Percentiles rank a stretch among this genome's conserved stretches.
These are phyloP conservation scores for Diutina rugosa DNA, from an alignment of 1,139 yeast genomes.

Conservation along the genomic window DNA sequence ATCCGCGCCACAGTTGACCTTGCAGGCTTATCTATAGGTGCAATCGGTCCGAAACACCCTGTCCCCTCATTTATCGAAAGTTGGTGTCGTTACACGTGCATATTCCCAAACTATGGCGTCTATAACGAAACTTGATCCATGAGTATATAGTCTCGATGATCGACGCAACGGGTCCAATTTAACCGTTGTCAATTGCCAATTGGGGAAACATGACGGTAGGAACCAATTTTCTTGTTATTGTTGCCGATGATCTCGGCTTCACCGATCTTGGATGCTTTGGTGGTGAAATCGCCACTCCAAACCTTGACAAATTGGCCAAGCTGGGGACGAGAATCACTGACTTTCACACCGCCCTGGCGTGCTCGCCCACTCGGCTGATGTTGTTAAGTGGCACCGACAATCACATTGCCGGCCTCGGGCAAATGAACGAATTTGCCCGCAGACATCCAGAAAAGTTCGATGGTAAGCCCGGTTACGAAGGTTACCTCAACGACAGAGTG, in stretches of 20 bases:
- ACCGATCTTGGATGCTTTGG: constrained; percentile 47
- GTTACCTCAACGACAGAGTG: constrained; percentile 37
- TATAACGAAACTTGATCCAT: neutral
- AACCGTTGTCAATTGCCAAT: neutral
- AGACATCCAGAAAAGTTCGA: constrained; percentile 22
- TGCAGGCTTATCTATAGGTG: neutral
- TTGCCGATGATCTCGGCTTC: constrained; percentile 52
- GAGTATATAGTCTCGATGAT: neutral
- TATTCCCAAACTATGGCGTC: neutral
- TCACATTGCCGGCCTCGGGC: constrained; percentile 50
- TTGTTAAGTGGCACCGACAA: constrained; percentile 48
- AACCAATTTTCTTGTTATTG: constrained; percentile 41
- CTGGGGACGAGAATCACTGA: constrained; percentile 39
- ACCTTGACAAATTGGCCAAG: constrained; percentile 29
- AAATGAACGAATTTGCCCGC: constrained; percentile 38
- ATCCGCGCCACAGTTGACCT: neutral
- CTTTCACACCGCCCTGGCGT: constrained; percentile 53
- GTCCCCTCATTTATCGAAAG: neutral
- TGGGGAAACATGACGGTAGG: neutral
- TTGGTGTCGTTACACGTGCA: neutral
- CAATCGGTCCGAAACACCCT: neutral
- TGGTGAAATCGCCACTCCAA: constrained; percentile 47
- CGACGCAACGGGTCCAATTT: neutral
- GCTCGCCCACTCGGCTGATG: constrained; percentile 56
- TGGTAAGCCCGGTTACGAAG: constrained; percentile 47